Evolutionary conservation across 805 yeast genomes (phyloP).

Genomic region (Ogataea corticis): DNA sequence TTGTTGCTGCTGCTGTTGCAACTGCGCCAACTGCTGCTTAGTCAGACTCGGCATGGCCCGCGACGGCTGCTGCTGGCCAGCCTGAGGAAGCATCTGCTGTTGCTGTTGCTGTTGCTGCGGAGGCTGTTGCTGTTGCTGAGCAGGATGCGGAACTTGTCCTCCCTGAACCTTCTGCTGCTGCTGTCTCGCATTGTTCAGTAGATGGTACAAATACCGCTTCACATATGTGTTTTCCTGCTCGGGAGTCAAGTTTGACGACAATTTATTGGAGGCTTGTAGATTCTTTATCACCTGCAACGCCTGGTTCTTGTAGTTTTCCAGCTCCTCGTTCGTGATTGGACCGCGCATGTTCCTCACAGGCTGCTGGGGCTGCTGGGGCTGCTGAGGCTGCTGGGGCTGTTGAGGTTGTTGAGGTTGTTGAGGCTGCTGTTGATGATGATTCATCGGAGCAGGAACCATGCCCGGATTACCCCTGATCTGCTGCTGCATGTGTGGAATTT

Average conservation of each 20-base stretch:
- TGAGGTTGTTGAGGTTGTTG: slow-evolving; percentile 10
- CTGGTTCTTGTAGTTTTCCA: slow-evolving; percentile 35
- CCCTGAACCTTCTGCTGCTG: slow-evolving; percentile 17
- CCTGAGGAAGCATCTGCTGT: slow-evolving; percentile 22
- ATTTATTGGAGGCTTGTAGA: slow-evolving; percentile 35
- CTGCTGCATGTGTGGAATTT: slow-evolving; percentile 21
- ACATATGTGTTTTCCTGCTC: slow-evolving; percentile 38
- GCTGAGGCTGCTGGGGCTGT: slow-evolving; percentile 15
- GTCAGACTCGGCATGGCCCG: slow-evolving; percentile 10
- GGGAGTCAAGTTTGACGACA: slow-evolving; percentile 32
- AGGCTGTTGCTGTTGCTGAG: slow-evolving; percentile 22
- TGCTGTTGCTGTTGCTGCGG: slow-evolving; percentile 24
- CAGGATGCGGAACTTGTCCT: slow-evolving; percentile 15
- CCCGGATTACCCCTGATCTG: slow-evolving; percentile 1
- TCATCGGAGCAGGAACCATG: not conserved
- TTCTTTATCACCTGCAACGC: slow-evolving; percentile 37
- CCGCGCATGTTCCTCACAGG: slow-evolving; percentile 8
- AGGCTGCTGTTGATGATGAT: slow-evolving; percentile 9
- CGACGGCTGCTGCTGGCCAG: slow-evolving; percentile 25
- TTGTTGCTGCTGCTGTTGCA: slow-evolving; percentile 13
- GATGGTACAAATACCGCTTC: slow-evolving; percentile 34
- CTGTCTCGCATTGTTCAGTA: slow-evolving; percentile 23
- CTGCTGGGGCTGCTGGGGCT: slow-evolving; percentile 14
- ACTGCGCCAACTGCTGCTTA: slow-evolving; percentile 19
- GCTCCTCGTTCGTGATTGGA: slow-evolving; percentile 25